Conservation (phyloP, 2,329 filamentous ascomycete species). For the Paecilomyces sp. region DNA sequence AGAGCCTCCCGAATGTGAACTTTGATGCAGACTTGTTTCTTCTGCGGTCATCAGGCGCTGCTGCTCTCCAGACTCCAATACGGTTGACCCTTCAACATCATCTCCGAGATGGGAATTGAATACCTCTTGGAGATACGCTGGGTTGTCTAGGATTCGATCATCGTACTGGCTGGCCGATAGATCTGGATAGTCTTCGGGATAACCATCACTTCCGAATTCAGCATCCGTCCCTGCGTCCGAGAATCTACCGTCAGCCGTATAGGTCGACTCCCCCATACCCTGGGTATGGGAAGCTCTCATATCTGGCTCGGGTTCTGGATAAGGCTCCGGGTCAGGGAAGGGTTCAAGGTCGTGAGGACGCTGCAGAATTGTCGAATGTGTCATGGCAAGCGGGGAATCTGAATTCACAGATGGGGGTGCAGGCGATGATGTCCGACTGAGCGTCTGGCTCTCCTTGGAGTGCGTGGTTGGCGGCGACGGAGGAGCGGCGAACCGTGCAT, state of each 20-base stretch:
- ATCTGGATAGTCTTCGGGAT: constrained; percentile 18
- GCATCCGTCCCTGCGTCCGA: constrained; percentile 36
- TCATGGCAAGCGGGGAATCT: constrained; percentile 22
- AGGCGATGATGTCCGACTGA: constrained; percentile 20
- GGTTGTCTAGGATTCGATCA: constrained; percentile 28
- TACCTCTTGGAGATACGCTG: constrained; percentile 31
- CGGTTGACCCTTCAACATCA: constrained; percentile 18
- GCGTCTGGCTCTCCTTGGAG: constrained; percentile 22
- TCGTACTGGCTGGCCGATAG: constrained; percentile 17
- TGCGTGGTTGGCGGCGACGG: constrained; percentile 24
- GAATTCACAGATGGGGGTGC: constrained; percentile 17
- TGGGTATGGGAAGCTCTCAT: constrained; percentile 1
- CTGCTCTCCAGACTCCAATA: constrained; percentile 6
- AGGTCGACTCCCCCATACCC: constrained; percentile 23
- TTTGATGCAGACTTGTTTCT: constrained; percentile 12
- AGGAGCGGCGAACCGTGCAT: constrained; percentile 30
- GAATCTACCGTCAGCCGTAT: constrained; percentile 33
- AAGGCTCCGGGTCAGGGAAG: not conserved
- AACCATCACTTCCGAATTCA: constrained; percentile 17
- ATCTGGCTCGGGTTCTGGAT: constrained; percentile 8
- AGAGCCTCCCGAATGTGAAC: constrained; percentile 6
- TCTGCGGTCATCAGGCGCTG: constrained; percentile 2
- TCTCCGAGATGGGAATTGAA: constrained; percentile 28
- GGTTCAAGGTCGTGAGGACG: constrained; percentile 11
- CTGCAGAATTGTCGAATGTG: constrained; percentile 33